Base-by-base conservation (phyloP, 495 filamentous ascomycete species). In the Penicillium silybi region DNA sequence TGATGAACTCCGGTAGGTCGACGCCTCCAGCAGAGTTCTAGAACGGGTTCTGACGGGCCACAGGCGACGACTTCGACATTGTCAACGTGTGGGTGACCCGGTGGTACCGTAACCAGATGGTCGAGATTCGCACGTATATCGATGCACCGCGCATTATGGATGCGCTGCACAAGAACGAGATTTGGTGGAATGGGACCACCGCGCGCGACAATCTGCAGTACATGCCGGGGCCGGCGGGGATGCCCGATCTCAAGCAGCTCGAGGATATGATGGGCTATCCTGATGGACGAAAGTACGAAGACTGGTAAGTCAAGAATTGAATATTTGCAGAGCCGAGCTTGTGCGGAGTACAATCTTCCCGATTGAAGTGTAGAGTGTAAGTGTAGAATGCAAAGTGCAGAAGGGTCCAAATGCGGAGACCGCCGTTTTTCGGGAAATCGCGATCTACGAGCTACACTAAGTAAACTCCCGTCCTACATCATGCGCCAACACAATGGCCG, bases 11-110 rank as follows among this genome's bases (percentile, higher is more conserved):
- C 18, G 69, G 69, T 70, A 56, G 48, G 52, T 23, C 39, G 7
- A 19, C 19, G 11, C 37, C 1, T 16, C 18, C 16, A 6, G n/a
- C 1, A 4, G n/a, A 4, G n/a, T n/a, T n/a, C n/a, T n/a, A n/a
- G 37, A 39, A 39, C 37, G 1, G 37, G 29, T 17, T 17, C 37
- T 39, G 27, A 44, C 44, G 20, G 20, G 16, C 32, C 29, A 51
- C 25, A 70, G 66, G 67, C 1, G 61, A 67, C 8, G 35, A 44
- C 6, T 72, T 70, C 29, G 67, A 69, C 15, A 62, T 70, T 34
- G 54, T 69, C 39, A 72, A 70, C 52, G 67, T 70, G 9, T 72
- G 67, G 69, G 60, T 70, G 19, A 72, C 69, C n/a, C 51, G 62
- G 25, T 72, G 69, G 69, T 13, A 67, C 41, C 39, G 49, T 3